Conservation (phyloP, 139 green algal genomes). For the Micromonas commoda region DNA sequence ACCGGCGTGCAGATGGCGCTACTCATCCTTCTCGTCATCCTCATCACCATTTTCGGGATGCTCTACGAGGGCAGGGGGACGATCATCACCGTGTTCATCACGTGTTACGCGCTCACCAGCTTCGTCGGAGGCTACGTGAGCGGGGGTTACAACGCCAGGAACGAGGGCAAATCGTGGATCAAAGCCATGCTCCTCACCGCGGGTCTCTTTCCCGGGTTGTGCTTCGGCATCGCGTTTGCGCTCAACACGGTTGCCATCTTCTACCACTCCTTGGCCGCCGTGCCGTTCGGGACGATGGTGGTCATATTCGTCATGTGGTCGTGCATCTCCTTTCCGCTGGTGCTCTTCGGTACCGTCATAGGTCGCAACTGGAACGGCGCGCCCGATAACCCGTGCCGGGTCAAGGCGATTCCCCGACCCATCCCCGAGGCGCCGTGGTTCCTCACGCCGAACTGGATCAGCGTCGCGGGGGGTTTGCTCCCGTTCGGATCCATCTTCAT, state of each 20-base stretch:
- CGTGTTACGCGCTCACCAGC: slow-evolving; percentile 84
- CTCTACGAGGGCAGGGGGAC: slow-evolving; percentile 62
- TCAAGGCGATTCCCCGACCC: slow-evolving; percentile 87
- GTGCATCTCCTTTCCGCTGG: slow-evolving; percentile 88
- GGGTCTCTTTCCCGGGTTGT: slow-evolving; percentile 59
- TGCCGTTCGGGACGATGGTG: slow-evolving; percentile 90
- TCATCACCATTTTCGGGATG: slow-evolving; percentile 79
- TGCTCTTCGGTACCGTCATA: slow-evolving; percentile 75
- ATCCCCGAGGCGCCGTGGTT: slow-evolving; percentile 89
- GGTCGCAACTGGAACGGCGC: slow-evolving; percentile 50
- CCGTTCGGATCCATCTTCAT: slow-evolving; percentile 98
- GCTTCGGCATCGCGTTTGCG: slow-evolving; percentile 77
- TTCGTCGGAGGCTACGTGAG: slow-evolving; percentile 75
- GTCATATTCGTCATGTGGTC: slow-evolving; percentile 78
- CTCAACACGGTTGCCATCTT: slow-evolving; percentile 94
- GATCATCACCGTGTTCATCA: slow-evolving; percentile 90
- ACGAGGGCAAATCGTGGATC: slow-evolving; percentile 86
- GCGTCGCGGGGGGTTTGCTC: slow-evolving; percentile 73
- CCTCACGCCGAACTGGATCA: slow-evolving; percentile 64
- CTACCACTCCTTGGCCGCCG: slow-evolving; percentile 80
- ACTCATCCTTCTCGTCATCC: slow-evolving; percentile 72
- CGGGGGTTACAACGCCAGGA: slow-evolving; percentile 74
- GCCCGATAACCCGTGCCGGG: slow-evolving; percentile 50
- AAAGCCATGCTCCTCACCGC: slow-evolving; percentile 83
- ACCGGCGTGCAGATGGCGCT: slow-evolving; percentile 80